phyloP scores from a whole-genome alignment of 1,284 basidiomycete species.

The Taiwanofungus camphoratus region DNA sequence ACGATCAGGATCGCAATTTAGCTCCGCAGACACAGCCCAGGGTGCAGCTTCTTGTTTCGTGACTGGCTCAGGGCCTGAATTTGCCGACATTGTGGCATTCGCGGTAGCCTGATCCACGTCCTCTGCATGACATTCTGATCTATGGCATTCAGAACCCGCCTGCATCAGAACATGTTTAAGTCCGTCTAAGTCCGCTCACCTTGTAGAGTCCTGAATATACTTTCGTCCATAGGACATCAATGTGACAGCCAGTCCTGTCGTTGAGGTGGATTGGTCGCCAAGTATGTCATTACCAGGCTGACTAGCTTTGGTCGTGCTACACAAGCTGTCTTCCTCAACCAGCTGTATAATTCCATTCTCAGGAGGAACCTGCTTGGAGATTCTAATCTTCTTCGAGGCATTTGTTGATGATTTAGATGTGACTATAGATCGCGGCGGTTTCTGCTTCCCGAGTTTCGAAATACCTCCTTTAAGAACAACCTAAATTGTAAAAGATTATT shows the following conservation, averaged over 20 bases:
- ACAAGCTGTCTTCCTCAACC: too few species aligned
- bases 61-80: not conserved
- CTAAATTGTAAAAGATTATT: slow-evolving; percentile 1
- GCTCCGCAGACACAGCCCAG: not conserved
- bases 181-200: slow-evolving; percentile 10
- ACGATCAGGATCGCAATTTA: slow-evolving; percentile 4
- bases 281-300: too few species aligned
- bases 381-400: not conserved
- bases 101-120: not conserved
- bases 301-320: too few species aligned
- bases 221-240: slow-evolving; percentile 21
- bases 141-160: not conserved
- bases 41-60: not conserved
- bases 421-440: slow-evolving; percentile 2
- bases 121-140: not conserved
- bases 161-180: not conserved
- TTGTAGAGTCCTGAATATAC: slow-evolving; percentile 11
- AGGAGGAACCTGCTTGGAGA: too few species aligned
- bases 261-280: too few species aligned
- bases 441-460: slow-evolving; percentile 18
- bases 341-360: too few species aligned
- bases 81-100: not conserved
- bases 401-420: not conserved
- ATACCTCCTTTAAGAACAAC: slow-evolving; percentile 12
- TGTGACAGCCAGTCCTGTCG: slow-evolving; percentile 19